Conservation (phyloP, 352 stramenopile species). For the Globisporangium ultimum region DNA sequence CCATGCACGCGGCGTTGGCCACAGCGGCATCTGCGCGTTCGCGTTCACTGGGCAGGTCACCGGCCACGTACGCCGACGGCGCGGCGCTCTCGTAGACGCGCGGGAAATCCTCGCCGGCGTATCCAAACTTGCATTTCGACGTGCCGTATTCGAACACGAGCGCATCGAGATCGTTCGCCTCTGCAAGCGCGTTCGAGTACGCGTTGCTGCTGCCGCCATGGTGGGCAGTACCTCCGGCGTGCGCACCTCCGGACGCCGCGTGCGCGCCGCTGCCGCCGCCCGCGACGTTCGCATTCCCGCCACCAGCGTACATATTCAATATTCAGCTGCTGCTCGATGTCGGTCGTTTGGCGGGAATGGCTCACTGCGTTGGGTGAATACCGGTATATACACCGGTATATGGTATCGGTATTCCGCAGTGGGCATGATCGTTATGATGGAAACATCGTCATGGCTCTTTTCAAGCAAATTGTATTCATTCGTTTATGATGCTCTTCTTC, state of each 20-base stretch:
- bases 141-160: slow-evolving; percentile 81
- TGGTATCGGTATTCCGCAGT: no score
- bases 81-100: slow-evolving; percentile 60
- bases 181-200: slow-evolving; percentile 48
- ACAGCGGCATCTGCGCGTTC: slow-evolving; percentile 9
- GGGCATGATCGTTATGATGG: no score
- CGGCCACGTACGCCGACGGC: slow-evolving; percentile 10
- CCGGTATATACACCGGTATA: slow-evolving; percentile 2
- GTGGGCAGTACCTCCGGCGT: background rate
- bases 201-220: background rate
- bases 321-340: background rate
- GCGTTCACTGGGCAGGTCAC: slow-evolving; percentile 17
- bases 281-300: slow-evolving; percentile 10
- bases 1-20: slow-evolving; percentile 36
- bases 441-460: no score
- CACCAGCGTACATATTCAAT: slow-evolving; percentile 10
- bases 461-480: no score
- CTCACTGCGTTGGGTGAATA: background rate
- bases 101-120: slow-evolving; percentile 86
- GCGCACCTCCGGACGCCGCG: background rate
- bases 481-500: no score
- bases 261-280: background rate
- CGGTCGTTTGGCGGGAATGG: background rate
- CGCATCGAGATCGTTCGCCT: slow-evolving; percentile 73
- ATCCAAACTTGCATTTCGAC: slow-evolving; percentile 76